Base-by-base conservation (phyloP, 768 basidiomycete species). In the Mycena sanguinolenta region DNA sequence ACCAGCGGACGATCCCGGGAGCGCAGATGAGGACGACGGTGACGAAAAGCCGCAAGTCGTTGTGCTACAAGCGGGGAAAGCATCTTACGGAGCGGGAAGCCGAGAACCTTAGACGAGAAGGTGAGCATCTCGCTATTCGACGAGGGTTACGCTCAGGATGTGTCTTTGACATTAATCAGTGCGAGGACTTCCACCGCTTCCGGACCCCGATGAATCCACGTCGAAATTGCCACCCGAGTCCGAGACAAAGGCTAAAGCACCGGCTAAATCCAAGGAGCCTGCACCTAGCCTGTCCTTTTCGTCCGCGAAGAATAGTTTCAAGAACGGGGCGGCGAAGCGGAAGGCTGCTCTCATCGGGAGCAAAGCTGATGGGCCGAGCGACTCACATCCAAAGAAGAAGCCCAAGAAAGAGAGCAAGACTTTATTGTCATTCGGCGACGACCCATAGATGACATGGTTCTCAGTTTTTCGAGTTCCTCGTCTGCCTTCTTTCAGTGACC, bases 21-120 rank as follows among this genome's bases (percentile, higher is more conserved):
- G 92, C 73, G 92, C 88, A 16, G 90, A 91, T 60, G 93, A 95
- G 66, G 91, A 90, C 67, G 83, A 84, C 5, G 88, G 78, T 0
- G 95, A 96, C 75, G 96, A 97, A 79, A 91, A 87, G 73, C 96
- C 96, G 3, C 94, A 95, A 77, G 90, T 98, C 10, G 95, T 98
- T 4, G 96, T 97, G 12, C 78, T 98, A 73, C 95, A 89, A 76
- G 89, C 92, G 73, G n/a, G 96, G 96, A 30, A 97, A 95, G 77
- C 96, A 98, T 83, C 84, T 98, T 50, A 89, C 89, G 2, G 91
- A 87, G 71, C 82, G 87, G 63, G 94, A 97, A 75, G 95, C 86
- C 4, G 92, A 94, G 84, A 92, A 94, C 77, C 86, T 93, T 74
- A 85, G 86, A 63, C 88, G 94, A 63, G 89, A 87, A 85, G 92